Evolutionary conservation across 257 asterid species (phyloP), one percentile per base, ranked within the genome.

Genomic region (Jacaranda copaia): DNA sequence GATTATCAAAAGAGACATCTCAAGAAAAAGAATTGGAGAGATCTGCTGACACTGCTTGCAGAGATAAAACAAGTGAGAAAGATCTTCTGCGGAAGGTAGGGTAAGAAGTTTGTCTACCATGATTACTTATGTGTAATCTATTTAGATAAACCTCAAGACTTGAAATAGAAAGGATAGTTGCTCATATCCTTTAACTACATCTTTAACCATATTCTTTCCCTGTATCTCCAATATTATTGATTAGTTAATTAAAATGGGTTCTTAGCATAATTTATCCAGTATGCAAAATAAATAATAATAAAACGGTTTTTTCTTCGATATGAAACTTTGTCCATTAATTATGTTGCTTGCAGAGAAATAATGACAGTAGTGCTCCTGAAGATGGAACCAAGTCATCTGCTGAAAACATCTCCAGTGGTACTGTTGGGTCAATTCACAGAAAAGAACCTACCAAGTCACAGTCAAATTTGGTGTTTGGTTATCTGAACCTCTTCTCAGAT

Each of bases 401-500:
- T 58, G 78, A 86, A 35, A 84, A 59, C 68, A 70, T 58, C 79
- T 80, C 86, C 61, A 79, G 72, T 67, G 87, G 77, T 75, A 70
- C 56, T 70, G 68, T 49, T 19, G 79, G 72, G 45, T 74, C 82
- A 19, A 56, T 72, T 57, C 74, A 68, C 39, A 48, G 8, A 71
- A 74, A 72, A 70, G 90, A 84, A 73, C 87, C 85, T 65, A 79
- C 74, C 66, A 89, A 87, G 81, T 75, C 97, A 67, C 86, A 81
- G 56, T 88, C 98, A 66, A 93, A 73, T 85, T 89, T 95, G 80
- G 99, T 95, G 82, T 93, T 95, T 81, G 98, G 99, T 77, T 95
- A 95, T 79, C 91, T 95, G 81, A 95, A 95, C 81, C 98, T 95
- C 84, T 89, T 95, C 83, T 95, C 98, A 3, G 99, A 95, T 86